phyloP scores from a whole-genome alignment of 169 alveolate species.

The Plasmodium coatneyi region DNA sequence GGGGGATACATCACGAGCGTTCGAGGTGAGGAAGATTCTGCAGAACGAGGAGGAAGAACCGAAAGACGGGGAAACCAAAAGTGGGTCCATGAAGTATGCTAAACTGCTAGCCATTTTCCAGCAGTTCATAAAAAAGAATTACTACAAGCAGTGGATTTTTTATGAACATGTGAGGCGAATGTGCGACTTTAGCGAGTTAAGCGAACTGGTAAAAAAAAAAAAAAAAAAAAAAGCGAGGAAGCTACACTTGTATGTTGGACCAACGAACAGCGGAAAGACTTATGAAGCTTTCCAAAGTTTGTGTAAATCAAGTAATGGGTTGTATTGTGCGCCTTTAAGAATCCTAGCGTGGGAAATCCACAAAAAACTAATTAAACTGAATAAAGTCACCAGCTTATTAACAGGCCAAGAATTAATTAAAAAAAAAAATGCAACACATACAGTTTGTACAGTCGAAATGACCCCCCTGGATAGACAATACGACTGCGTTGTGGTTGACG shows the following conservation, averaged over 20 bases:
- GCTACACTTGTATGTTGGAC: constrained; percentile 90
- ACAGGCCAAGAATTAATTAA: constrained; percentile 91
- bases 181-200: constrained; percentile 53
- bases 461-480: constrained; percentile 83
- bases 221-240: constrained; percentile 79
- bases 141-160: constrained; percentile 65
- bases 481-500: constrained; percentile 93
- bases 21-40: constrained; percentile 8
- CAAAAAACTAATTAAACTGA: constrained; percentile 80
- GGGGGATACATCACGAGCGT: background rate
- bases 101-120: constrained; percentile 26
- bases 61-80: background rate
- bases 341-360: constrained; percentile 93
- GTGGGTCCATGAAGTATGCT: background rate
- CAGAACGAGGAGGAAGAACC: background rate
- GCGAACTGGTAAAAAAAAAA: constrained; percentile 27
- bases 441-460: constrained; percentile 93
- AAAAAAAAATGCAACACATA: constrained; percentile 78
- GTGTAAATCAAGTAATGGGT: constrained; percentile 87
- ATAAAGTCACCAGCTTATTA: constrained; percentile 84
- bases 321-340: constrained; percentile 94
- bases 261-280: constrained; percentile 96
- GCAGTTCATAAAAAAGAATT: constrained; percentile 30
- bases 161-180: constrained; percentile 45
- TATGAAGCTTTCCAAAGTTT: constrained; percentile 88